Evolutionary conservation across 2,329 filamentous ascomycete species (phyloP), one percentile per base, ranked within the genome.

Genomic region (Arthrobotrys conoides): DNA sequence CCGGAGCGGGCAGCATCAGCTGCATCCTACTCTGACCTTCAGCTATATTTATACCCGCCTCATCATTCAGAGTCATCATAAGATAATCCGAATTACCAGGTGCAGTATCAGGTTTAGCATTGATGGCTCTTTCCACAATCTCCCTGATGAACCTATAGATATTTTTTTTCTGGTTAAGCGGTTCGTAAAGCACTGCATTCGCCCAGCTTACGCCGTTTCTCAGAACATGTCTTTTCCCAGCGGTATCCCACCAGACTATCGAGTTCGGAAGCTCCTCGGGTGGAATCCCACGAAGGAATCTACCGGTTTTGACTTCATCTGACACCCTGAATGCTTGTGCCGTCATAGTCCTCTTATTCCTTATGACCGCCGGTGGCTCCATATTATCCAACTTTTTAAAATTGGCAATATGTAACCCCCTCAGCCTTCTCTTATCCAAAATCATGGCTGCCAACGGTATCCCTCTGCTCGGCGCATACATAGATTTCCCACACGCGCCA

Each of bases 101-200:
- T 3, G 36, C 6, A 2, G 33, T 24, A 46, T 46, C 9, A 36
- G 59, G 1, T 27, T 36, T 22, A 10, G 41, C 36, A 30, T 71
- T 77, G 3, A 51, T 27, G 8, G 27, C 22, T 18, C 63, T 36
- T 30, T 78, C 75, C 4, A 78, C 24, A 3, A 67, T 33, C 44
- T 78, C 75, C 3, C 68, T 30, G n/a, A 78, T 16, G 16, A 78
- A 46, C 16, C 38, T 41, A 27, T 55, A 44, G 5, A 49, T 22
- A 1, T 1, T 10, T 16, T 1, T n/a, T 20, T 9, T 41, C 55
- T 9, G n/a, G n/a, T 14, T 36, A 9, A 78, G 18, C 5, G 22
- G 16, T 59, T 78, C 75, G n/a, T 78, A 78, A 5, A 36, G 12
- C 6, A 22, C 9, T 0, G 38, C 75, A 24, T 78, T 78, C n/a